Percentiles rank a stretch among this genome's conserved stretches.
These are phyloP conservation scores for Moesziomyces globuligerus DNA, from an alignment of 1,284 basidiomycete genomes.

Conservation along the genomic window DNA sequence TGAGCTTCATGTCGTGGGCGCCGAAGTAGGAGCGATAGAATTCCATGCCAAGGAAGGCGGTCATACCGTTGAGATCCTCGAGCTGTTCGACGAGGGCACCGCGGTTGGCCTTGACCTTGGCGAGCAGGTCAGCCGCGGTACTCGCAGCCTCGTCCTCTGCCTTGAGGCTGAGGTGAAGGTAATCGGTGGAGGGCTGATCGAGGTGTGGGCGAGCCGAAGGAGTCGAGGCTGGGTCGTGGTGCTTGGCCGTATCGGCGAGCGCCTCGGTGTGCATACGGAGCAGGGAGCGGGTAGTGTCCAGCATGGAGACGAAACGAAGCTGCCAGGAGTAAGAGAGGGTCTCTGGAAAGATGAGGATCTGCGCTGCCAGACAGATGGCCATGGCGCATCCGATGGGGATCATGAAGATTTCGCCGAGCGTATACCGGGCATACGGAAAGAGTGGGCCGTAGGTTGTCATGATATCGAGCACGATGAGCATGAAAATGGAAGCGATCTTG, in stretches of 20 bases:
- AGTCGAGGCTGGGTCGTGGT: slow-evolving; percentile 1
- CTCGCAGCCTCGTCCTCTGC: slow-evolving; percentile 28
- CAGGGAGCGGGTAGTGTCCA: slow-evolving; percentile 19
- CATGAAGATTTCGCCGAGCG: slow-evolving; percentile 69
- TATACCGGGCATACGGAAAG: slow-evolving; percentile 76
- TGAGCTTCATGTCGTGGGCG: slow-evolving; percentile 66
- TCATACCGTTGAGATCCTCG: slow-evolving; percentile 23
- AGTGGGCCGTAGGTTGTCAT: slow-evolving; percentile 71
- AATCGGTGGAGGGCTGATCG: slow-evolving; percentile 12
- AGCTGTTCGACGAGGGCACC: slow-evolving; percentile 22
- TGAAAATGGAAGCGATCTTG: slow-evolving; percentile 71
- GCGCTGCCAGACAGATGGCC: slow-evolving; percentile 55
- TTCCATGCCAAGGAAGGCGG: slow-evolving; percentile 66
- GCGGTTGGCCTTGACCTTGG: slow-evolving; percentile 18
- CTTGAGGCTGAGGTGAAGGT: slow-evolving; percentile 15
- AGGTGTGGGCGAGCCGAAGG: slow-evolving; percentile 1
- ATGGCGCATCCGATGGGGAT: slow-evolving; percentile 44
- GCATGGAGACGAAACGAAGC: slow-evolving; percentile 61
- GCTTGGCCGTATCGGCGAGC: slow-evolving; percentile 18
- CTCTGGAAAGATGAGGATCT: slow-evolving; percentile 78
- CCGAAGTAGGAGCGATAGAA: slow-evolving; percentile 69
- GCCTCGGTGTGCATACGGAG: slow-evolving; percentile 21
- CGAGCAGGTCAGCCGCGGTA: slow-evolving; percentile 12
- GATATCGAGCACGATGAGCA: slow-evolving; percentile 54
- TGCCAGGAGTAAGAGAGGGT: slow-evolving; percentile 73